Base-by-base conservation (phyloP, 306 rosid genomes). In the Benincasa hispida region DNA sequence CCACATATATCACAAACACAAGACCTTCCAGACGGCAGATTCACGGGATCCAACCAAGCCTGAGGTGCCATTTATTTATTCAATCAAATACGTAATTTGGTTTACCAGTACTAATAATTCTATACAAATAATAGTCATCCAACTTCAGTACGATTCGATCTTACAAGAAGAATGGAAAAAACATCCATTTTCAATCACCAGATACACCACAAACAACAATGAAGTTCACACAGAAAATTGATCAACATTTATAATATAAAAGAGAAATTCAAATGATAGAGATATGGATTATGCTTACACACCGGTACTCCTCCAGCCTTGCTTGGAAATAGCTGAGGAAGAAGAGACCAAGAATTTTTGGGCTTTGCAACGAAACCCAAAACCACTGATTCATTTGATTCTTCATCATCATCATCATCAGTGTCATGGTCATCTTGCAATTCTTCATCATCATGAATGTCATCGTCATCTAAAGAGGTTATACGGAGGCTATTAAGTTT, bases 1-100 rank as follows among this genome's bases (percentile, higher is more conserved):
- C 85, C 87, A 76, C 98, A 94, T 67, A 84, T 77, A 84, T 91
- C 98, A 67, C 96, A 90, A 18, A 72, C 24, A 48, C 78, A 87
- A 34, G 96, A 86, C 45, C 76, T 84, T 72, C 93, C 96, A 0
- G 89, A 75, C 1, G 98, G 96, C 73, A 91, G 79, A 80, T 85
- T 90, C 62, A 87, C 76, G 22, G 98, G 97, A 78, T 91, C 96
- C 80, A 94, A 83, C 98, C 98, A 93, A 65, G 97, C 98, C 98
- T 93, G 59, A 12, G 22, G 34, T 35, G 54, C 53, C 66, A 14
- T 30, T 61, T 17, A 61, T 25, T 24, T 48, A 48, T 7, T 21
- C n/a, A 10, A 74, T 60, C 78, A 28, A 78, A 65, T 74, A 70
- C 35, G 24, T 8, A 77, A n/a, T 41, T 77, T 67, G 25, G 17